Conservation (phyloP, 768 basidiomycete species). For the Mycena epipterygia region DNA sequence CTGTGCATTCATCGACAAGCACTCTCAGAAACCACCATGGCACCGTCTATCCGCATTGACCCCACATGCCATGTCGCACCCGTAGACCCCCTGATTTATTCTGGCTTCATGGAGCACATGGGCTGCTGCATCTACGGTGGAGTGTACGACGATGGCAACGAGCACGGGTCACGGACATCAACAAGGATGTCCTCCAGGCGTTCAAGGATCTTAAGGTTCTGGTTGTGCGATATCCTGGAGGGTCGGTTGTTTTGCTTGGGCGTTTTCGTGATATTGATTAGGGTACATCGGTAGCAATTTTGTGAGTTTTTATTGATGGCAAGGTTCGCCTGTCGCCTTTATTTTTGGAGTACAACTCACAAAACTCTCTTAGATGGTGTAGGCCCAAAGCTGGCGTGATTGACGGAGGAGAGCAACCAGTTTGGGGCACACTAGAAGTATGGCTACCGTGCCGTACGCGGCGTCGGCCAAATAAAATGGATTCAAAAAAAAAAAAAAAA, state of each 20-base stretch:
- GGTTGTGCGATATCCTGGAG: slow-evolving; percentile 67
- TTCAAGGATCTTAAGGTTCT: slow-evolving; percentile 63
- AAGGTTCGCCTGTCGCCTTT: slow-evolving; percentile 44
- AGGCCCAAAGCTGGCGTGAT: slow-evolving; percentile 71
- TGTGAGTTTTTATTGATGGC: slow-evolving; percentile 70
- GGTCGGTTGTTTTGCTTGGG: slow-evolving; percentile 43
- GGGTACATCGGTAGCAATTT: slow-evolving; percentile 57
- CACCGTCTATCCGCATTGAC: slow-evolving; percentile 57
- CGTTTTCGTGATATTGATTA: neutral
- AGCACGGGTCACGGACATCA: slow-evolving; percentile 52
- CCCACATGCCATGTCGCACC: slow-evolving; percentile 56
- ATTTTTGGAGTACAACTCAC: neutral
- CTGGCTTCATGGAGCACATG: slow-evolving; percentile 75
- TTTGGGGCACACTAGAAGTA: too few species aligned
- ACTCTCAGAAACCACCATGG: neutral
- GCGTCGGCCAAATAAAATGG: too few species aligned
- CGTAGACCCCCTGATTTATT: slow-evolving; percentile 66
- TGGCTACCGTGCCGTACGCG: too few species aligned
- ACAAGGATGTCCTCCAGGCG: slow-evolving; percentile 62
- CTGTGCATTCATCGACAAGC: neutral
- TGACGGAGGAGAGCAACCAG: slow-evolving; percentile 70
- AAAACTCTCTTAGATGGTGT: slow-evolving; percentile 59
- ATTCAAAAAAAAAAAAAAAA: too few species aligned
- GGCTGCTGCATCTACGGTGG: slow-evolving; percentile 70
- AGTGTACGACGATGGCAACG: slow-evolving; percentile 56